Conservation (phyloP, 2,329 filamentous ascomycete species). For the Cercospora zeae-maydis region DNA sequence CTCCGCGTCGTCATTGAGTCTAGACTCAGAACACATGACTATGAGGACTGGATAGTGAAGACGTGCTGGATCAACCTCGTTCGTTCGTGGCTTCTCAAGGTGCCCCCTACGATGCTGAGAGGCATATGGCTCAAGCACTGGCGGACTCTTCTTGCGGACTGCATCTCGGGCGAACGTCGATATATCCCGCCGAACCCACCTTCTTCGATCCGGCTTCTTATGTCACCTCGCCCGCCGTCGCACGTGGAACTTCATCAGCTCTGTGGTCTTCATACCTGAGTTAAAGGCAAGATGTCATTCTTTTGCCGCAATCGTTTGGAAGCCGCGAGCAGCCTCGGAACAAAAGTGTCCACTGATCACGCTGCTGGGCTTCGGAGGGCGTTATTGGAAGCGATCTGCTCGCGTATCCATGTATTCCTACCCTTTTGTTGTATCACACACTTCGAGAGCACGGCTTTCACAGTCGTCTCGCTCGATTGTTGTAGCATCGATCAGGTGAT, state of each 20-base stretch:
- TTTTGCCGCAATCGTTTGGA: neutral
- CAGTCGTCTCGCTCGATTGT: neutral
- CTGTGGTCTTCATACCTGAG: neutral
- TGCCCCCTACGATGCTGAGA: neutral
- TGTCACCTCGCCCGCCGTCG: neutral
- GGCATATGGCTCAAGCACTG: neutral
- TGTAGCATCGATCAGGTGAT: neutral
- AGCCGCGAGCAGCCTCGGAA: neutral
- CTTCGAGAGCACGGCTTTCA: neutral
- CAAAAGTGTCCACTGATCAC: neutral
- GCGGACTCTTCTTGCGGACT: neutral
- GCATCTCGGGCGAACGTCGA: neutral
- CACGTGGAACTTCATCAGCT: neutral
- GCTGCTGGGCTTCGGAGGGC: neutral
- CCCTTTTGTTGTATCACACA: neutral
- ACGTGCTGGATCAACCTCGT: neutral
- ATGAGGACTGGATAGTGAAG: neutral
- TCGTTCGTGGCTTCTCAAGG: neutral
- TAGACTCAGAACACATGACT: neutral
- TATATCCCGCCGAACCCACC: neutral
- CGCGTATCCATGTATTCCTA: neutral
- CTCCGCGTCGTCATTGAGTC: neutral
- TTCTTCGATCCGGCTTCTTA: neutral
- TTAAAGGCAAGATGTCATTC: neutral
- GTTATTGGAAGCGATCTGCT: neutral